phyloP scores from a whole-genome alignment of 2,329 filamentous ascomycete species.

The Claviceps sp. region DNA sequence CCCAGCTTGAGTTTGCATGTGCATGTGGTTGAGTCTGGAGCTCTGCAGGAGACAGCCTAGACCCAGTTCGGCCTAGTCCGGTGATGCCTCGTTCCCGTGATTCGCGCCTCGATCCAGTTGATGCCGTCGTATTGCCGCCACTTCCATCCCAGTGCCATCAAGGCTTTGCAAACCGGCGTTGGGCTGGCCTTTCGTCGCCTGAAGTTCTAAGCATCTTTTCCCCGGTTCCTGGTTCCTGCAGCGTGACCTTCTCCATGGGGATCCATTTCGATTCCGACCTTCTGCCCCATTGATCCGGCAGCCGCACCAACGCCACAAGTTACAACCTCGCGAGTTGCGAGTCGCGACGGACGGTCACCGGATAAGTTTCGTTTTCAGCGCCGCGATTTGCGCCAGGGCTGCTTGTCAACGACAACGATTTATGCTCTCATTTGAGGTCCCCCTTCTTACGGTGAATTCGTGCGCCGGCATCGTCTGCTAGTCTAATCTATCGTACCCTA shows the following conservation, averaged over 20 bases:
- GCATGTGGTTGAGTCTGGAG: background rate
- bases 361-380: background rate
- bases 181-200: background rate
- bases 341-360: background rate
- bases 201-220: background rate
- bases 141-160: background rate
- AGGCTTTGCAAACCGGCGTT: background rate
- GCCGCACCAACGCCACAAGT: background rate
- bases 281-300: background rate
- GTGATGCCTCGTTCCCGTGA: background rate
- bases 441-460: background rate
- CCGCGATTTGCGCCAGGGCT: background rate
- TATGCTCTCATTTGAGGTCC: background rate
- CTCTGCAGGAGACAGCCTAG: background rate
- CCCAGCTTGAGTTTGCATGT: background rate
- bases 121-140: background rate
- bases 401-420: background rate
- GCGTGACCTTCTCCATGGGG: conserved; percentile 1
- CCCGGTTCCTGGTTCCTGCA: conserved; percentile 1
- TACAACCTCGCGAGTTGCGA: background rate
- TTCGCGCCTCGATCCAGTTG: background rate
- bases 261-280: background rate
- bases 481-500: background rate
- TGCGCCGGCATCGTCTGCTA: background rate
- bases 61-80: background rate